Conservation (phyloP, 1,284 basidiomycete species). For the Malassezia obtusa region DNA sequence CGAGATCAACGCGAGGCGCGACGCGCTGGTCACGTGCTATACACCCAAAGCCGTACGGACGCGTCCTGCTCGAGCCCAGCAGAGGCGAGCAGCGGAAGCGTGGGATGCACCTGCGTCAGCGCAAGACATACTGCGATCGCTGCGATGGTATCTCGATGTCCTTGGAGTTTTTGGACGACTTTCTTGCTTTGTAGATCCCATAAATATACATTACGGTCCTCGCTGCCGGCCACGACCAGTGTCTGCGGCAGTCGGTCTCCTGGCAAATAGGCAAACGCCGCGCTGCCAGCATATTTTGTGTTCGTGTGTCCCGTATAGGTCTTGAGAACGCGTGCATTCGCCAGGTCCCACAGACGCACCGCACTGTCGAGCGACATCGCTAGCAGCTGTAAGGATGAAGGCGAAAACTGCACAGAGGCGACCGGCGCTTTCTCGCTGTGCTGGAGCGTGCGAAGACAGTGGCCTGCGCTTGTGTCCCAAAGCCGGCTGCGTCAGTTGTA, state of each 20-base stretch:
- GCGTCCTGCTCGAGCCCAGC: conserved; percentile 30
- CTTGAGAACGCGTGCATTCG: conserved; percentile 82
- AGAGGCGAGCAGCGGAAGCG: conserved; percentile 25
- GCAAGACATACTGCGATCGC: conserved; percentile 15
- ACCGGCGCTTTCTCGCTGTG: conserved; percentile 91
- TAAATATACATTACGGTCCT: conserved; percentile 74
- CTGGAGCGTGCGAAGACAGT: conserved; percentile 91
- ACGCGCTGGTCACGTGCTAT: conserved; percentile 17
- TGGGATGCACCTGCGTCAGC: conserved; percentile 24
- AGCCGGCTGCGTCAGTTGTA: conserved; percentile 51
- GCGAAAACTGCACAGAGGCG: conserved; percentile 76
- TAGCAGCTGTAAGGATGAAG: conserved; percentile 77
- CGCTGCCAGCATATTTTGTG: conserved; percentile 57
- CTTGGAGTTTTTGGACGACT: conserved; percentile 64
- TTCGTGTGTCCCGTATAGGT: conserved; percentile 77
- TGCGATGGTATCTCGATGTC: conserved; percentile 56
- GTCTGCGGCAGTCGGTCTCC: conserved; percentile 24
- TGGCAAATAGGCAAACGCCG: conserved; percentile 16
- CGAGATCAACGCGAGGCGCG: background rate
- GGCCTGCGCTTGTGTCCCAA: conserved; percentile 91
- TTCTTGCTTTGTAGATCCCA: conserved; percentile 83
- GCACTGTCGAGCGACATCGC: conserved; percentile 83
- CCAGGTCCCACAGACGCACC: conserved; percentile 85
- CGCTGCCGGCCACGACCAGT: conserved; percentile 68
- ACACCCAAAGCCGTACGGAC: conserved; percentile 26